These are phyloP conservation scores for Paramecium octaurelia DNA, from an alignment of 73 alveolate species.

Conservation along the genomic window DNA sequence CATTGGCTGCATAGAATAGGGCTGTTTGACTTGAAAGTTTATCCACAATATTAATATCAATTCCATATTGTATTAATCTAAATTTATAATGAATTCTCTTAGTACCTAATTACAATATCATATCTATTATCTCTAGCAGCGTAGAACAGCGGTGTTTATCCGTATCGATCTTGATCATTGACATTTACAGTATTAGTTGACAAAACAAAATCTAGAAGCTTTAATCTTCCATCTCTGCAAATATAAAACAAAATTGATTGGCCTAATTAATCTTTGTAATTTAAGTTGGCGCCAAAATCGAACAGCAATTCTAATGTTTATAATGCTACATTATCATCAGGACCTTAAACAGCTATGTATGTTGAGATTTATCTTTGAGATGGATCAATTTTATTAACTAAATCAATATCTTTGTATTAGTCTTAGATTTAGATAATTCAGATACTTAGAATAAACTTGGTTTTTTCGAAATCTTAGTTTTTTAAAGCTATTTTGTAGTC, in stretches of 20 bases:
- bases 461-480: not conserved
- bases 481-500: slow-evolving; percentile 1
- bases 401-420: not conserved
- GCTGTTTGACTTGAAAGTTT: slow-evolving; percentile 81
- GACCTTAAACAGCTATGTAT: slow-evolving; percentile 29
- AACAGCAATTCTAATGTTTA: slow-evolving; percentile 1
- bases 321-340: slow-evolving; percentile 19
- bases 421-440: not conserved
- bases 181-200: not conserved
- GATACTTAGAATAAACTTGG: not conserved
- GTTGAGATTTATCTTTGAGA: slow-evolving; percentile 50
- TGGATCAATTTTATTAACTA: slow-evolving; percentile 53
- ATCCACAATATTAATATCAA: slow-evolving; percentile 79
- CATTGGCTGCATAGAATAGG: slow-evolving; percentile 90
- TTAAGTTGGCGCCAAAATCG: slow-evolving; percentile 58
- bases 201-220: slow-evolving; percentile 17
- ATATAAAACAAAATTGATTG: slow-evolving; percentile 55
- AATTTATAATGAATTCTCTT: not conserved
- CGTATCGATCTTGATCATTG: slow-evolving; percentile 55
- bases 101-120: slow-evolving; percentile 47
- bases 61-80: slow-evolving; percentile 71
- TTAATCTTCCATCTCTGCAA: slow-evolving; percentile 59
- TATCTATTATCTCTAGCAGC: slow-evolving; percentile 82
- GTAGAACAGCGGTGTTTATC: slow-evolving; percentile 81
- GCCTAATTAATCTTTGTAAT: slow-evolving; percentile 47